These are phyloP conservation scores for Setaria viridis DNA, from an alignment of 202 grass and related monocot species.

Conservation along the genomic window DNA sequence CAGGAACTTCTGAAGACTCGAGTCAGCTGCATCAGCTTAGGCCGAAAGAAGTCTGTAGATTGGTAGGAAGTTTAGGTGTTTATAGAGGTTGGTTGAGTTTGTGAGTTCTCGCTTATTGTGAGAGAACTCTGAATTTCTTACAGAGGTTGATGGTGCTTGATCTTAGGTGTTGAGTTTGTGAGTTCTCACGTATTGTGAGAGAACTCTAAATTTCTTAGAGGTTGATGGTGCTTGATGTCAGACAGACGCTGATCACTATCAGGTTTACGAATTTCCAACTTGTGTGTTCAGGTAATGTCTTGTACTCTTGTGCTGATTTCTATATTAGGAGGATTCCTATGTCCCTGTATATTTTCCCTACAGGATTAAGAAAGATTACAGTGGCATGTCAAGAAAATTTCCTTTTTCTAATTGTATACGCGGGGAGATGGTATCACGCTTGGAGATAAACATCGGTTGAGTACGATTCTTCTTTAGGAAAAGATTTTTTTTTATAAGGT, in stretches of 20 bases:
- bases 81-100: slow-evolving; percentile 20
- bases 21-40: background rate
- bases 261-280: background rate
- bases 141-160: slow-evolving; percentile 4
- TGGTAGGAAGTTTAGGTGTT: slow-evolving; percentile 43
- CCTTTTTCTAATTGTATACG: background rate
- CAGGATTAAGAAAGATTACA: background rate
- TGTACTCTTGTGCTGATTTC: background rate
- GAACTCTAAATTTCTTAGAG: slow-evolving; percentile 31
- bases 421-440: too few relatives aligned
- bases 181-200: slow-evolving; percentile 47
- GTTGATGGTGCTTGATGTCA: slow-evolving; percentile 19
- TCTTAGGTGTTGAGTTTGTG: background rate
- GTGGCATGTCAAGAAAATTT: background rate
- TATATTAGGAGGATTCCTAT: background rate
- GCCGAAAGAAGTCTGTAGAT: background rate
- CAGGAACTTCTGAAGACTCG: slow-evolving; percentile 23
- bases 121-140: slow-evolving; percentile 41
- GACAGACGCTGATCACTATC: background rate
- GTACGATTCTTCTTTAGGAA: too few relatives aligned
- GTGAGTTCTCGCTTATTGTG: slow-evolving; percentile 49
- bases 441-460: too few relatives aligned
- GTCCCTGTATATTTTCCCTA: background rate
- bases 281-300: background rate
- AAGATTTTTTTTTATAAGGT: too few relatives aligned